phyloP scores from a whole-genome alignment of 2,329 filamentous ascomycete species.

The Sporothrix variecibatus region DNA sequence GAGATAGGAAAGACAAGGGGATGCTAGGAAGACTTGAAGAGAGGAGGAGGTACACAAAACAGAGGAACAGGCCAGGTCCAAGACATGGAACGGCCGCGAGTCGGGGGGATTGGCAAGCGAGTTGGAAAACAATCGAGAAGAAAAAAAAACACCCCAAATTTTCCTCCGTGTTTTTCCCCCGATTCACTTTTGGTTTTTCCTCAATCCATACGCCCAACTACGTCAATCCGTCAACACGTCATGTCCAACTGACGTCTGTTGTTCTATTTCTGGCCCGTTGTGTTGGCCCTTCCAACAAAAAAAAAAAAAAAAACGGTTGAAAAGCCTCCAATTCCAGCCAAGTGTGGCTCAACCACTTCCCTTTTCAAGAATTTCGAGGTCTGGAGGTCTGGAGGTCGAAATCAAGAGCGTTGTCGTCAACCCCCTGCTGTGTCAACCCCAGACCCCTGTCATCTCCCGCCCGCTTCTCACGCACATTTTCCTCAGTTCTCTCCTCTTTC shows the following conservation, averaged over 20 bases:
- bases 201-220: not conserved
- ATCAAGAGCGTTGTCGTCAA: not conserved
- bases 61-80: not conserved
- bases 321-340: not conserved
- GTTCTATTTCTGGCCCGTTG: not conserved
- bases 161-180: no score
- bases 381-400: no score
- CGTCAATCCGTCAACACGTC: not conserved
- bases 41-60: not conserved
- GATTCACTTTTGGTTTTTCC: not conserved
- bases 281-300: not conserved
- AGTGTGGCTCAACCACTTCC: not conserved
- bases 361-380: no score
- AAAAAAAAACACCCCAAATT: not conserved
- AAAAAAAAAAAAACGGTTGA: not conserved
- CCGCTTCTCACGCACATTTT: not conserved
- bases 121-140: not conserved
- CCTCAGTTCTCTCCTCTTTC: not conserved
- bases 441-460: not conserved
- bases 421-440: not conserved
- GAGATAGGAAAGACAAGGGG: not conserved
- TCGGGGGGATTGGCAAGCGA: not conserved
- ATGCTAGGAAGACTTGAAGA: not conserved
- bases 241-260: not conserved
- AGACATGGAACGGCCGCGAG: constrained; percentile 11